Evolutionary conservation across 495 filamentous ascomycete species (phyloP), one percentile per base, ranked within the genome.

Genomic region (Lasiosphaeria miniovina): DNA sequence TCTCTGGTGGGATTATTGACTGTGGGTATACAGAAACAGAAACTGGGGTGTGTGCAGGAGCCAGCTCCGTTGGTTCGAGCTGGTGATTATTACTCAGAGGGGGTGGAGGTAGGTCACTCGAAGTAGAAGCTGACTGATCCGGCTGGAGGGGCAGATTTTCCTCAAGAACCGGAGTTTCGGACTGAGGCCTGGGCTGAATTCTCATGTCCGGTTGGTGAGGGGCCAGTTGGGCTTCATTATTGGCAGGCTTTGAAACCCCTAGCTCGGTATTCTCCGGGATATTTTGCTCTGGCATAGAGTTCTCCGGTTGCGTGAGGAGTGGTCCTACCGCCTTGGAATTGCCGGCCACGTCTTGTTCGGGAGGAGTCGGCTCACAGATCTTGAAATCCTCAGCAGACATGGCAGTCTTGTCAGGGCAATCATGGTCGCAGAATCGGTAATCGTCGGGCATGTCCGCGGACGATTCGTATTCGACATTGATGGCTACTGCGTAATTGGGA

Each of bases 401-500:
- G 49, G 69, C 63, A 31, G 61, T 64, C 62, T 68, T 63, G 36
- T 72, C 69, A 3, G 69, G 69, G 46, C 69, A 72, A 24, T 36
- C 31, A 31, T 60, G 52, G 43, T 72, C 68, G 40, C 69, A 72
- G 35, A 68, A 72, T 4, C 32, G 49, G 49, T 72, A 72, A 15
- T 65, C 36, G 1, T 54, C 57, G 7, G 69, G 69, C 35, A 61
- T 56, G 31, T 72, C 69, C 1, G 69, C 63, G 6, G 69, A 72
- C 4, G 69, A 72, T 4, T 54, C 41, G 58, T 72, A 72, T 36
- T 72, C 69, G n/a, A 72, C 36, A 46, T 72, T 72, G 55, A 72
- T 65, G 36, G 69, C 69, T n/a, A 72, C 24, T 3, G 69, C 69
- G 51, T 72, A 72, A 49, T 72, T 72, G 7, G 68, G 66, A 0